These are phyloP conservation scores for Salix viminalis DNA, from an alignment of 345 rosid genomes.

Conservation along the genomic window DNA sequence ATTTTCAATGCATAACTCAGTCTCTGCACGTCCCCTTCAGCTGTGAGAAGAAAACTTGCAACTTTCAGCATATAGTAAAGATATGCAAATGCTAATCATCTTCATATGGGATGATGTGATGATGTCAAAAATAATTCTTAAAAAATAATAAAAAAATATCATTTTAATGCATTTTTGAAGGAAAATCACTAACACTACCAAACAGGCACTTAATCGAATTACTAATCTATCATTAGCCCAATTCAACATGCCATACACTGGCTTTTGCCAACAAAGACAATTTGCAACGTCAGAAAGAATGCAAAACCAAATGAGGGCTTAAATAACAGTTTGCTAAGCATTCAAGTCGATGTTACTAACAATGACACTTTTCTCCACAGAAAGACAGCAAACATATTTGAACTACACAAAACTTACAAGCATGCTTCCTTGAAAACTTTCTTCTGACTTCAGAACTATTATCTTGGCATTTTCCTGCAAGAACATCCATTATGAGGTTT, in stretches of 20 bases:
- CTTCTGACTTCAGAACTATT: slow-evolving; percentile 54
- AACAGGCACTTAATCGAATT: background rate
- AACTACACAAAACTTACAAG: slow-evolving; percentile 41
- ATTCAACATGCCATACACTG: background rate
- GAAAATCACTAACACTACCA: no score
- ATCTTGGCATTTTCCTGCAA: slow-evolving; percentile 65
- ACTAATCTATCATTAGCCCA: background rate
- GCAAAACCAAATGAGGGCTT: background rate
- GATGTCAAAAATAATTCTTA: no score
- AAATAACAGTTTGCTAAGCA: background rate
- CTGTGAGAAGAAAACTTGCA: slow-evolving; percentile 32
- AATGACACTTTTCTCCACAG: background rate
- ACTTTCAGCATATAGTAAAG: background rate
- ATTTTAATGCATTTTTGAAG: no score
- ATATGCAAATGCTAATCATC: background rate
- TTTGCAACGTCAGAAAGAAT: background rate
- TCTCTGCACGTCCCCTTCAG: slow-evolving; percentile 72
- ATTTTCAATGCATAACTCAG: slow-evolving; percentile 72
- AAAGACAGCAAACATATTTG: background rate
- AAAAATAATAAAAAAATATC: no score
- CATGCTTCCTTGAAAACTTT: slow-evolving; percentile 52
- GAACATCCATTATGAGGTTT: slow-evolving; percentile 84
- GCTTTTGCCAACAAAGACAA: background rate
- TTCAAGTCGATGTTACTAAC: background rate
- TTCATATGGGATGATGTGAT: background rate